Conservation (phyloP, 805 yeast genomes). For the Candida ovalis region DNA sequence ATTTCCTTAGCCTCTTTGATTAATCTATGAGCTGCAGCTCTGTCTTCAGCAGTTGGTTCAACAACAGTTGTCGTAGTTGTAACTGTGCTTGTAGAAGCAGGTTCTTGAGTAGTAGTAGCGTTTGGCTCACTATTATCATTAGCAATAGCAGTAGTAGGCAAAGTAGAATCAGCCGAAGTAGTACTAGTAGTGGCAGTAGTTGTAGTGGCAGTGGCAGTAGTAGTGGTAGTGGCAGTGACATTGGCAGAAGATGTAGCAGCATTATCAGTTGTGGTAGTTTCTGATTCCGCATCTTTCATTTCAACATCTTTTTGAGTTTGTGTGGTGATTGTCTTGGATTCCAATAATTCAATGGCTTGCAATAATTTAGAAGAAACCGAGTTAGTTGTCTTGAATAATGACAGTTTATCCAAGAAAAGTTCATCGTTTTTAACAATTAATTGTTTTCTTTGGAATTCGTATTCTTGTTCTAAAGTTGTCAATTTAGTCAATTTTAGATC, state of each 20-base stretch:
- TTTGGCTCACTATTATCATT: background rate
- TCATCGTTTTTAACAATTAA: conserved; percentile 64
- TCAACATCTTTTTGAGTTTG: conserved; percentile 25
- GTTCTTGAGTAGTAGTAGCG: background rate
- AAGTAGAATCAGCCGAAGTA: background rate
- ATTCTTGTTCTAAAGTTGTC: conserved; percentile 57
- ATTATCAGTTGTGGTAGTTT: background rate
- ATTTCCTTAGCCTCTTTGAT: conserved; percentile 28
- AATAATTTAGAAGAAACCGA: conserved; percentile 45
- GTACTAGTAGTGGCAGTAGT: background rate
- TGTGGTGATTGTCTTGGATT: conserved; percentile 5
- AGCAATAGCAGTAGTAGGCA: background rate
- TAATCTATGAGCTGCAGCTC: conserved; percentile 19
- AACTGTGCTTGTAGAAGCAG: background rate
- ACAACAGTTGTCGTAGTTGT: conserved; percentile 9
- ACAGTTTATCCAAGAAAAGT: conserved; percentile 58
- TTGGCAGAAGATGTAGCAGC: conserved; percentile 4
- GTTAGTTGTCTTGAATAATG: conserved; percentile 59
- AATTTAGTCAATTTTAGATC: conserved; percentile 60
- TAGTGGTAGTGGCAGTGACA: background rate
- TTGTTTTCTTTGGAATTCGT: conserved; percentile 60
- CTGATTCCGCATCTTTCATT: conserved; percentile 18
- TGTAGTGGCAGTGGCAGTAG: background rate
- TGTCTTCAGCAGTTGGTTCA: conserved; percentile 10
- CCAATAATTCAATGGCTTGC: conserved; percentile 31